A percentile compares a stretch with the other conserved stretches of the same genome.
phyloP scores from a whole-genome alignment of 208 protist species.

The Leptomonas seymouri region DNA sequence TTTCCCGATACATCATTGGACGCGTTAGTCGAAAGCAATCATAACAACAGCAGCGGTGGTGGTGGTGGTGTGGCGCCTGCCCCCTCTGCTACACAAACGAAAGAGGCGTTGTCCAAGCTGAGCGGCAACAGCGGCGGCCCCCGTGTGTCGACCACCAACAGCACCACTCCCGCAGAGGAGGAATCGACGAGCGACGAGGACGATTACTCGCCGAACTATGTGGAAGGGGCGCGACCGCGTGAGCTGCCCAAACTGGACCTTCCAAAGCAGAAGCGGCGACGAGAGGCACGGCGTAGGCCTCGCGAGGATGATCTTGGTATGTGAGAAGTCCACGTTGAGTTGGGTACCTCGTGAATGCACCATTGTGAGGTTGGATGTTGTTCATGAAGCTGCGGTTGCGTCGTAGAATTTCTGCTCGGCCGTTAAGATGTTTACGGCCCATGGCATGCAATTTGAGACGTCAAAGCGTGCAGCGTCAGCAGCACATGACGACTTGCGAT shows the following conservation, averaged over 20 bases:
- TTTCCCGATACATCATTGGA: constrained; percentile 3
- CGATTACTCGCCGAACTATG: constrained; percentile 67
- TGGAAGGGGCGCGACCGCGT: constrained; percentile 54
- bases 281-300: constrained; percentile 57
- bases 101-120: not conserved
- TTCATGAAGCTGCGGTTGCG: too few relatives aligned
- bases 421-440: too few relatives aligned
- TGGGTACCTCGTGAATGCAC: too few relatives aligned
- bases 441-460: too few relatives aligned
- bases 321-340: not conserved
- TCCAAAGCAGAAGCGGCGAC: constrained; percentile 37
- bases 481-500: too few relatives aligned
- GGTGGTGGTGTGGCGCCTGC: not conserved
- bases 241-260: constrained; percentile 54
- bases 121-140: not conserved
- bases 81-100: not conserved
- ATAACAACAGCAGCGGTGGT: not conserved
- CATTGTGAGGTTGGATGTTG: too few relatives aligned
- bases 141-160: too few relatives aligned
- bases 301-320: constrained; percentile 59
- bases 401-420: too few relatives aligned
- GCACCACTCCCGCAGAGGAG: not conserved
- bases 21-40: constrained; percentile 2
- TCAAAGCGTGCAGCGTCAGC: too few relatives aligned
- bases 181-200: constrained; percentile 30